Evolutionary conservation across 1,139 yeast genomes (phyloP).

Genomic region (Yamadazyma siamensis): DNA sequence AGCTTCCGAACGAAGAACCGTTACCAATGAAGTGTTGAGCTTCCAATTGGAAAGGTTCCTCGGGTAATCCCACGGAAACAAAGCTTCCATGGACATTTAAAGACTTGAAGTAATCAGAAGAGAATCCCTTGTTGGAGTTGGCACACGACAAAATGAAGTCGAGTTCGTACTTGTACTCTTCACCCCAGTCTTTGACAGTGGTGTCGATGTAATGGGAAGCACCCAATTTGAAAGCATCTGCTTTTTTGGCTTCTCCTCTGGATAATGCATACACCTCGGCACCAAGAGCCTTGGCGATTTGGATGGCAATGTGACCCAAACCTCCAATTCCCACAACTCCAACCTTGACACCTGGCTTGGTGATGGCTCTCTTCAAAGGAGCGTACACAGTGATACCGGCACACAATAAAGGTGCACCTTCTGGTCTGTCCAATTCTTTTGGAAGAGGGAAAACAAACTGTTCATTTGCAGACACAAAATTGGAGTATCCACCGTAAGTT

Average conservation of each 20-base stretch:
- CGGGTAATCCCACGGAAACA: constrained; percentile 53
- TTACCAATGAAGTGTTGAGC: constrained; percentile 31
- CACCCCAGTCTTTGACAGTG: constrained; percentile 26
- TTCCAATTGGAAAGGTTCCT: constrained; percentile 18
- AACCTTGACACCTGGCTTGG: constrained; percentile 27
- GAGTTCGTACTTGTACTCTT: constrained; percentile 25
- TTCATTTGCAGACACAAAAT: constrained; percentile 48
- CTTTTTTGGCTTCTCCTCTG: constrained; percentile 28
- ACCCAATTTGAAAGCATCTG: constrained; percentile 31
- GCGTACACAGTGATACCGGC: constrained; percentile 61
- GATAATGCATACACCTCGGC: constrained; percentile 38
- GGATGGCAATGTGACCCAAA: constrained; percentile 38
- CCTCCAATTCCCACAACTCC: constrained; percentile 46
- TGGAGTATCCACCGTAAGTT: constrained; percentile 58
- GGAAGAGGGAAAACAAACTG: constrained; percentile 55
- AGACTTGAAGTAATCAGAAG: constrained; percentile 25
- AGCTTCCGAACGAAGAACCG: constrained; percentile 42
- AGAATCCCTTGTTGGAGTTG: constrained; percentile 32
- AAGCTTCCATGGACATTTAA: constrained; percentile 44
- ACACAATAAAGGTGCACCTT: constrained; percentile 63
- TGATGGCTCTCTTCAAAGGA: constrained; percentile 42
- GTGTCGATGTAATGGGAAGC: constrained; percentile 36
- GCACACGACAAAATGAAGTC: constrained; percentile 48
- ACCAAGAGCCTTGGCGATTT: constrained; percentile 37
- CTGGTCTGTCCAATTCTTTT: constrained; percentile 37